Base-by-base conservation (phyloP, 2,329 filamentous ascomycete species). In the Chaetoscypha palmicola region DNA sequence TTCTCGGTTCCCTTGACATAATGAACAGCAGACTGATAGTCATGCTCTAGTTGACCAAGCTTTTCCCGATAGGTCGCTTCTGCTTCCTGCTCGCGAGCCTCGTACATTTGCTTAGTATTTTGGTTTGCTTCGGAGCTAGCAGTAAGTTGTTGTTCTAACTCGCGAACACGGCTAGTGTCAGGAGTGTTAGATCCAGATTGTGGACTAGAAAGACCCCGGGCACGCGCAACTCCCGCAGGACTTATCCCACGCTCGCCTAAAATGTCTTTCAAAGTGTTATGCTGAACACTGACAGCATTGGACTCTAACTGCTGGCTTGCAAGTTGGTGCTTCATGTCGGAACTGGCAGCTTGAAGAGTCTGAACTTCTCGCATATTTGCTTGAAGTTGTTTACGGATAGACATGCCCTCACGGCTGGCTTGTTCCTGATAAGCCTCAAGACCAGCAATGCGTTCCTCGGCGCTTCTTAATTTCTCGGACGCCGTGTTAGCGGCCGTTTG, bases 1-100 rank as follows among this genome's bases (percentile, higher is more conserved):
- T 96, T 97, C 67, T 98, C 92, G 1, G 92, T 97, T 46, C 92
- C 92, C 66, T 95, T 94, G 55, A 98, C 87, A 60, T 98, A 98
- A 65, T 96, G 92, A 38, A 97, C 90, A 12, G 92, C 91, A 32
- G 92, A 95, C 65, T 96, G 89, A 63, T 98, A 96, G 64, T 98
- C 92, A 62, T 90, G 94, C 66, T 97, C 90, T 23, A 98, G 79
- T 61, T 95, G 90, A 47, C 87, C 79, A 41, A 98, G 74, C 65
- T 96, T 96, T 63, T 96, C 90, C 50, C 90, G 85, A 68, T 94
- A 97, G 36, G 86, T 78, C 43, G 80, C 76, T 62, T 94, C 91
- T n/a, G 88, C 83, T 59, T 94, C 87, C 55, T 92, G 84, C 48
- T 87, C 81, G 43, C 91, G 85, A 26, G 77, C 72, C 49, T 92